phyloP scores from a whole-genome alignment of 2,329 filamentous ascomycete species.

The Curvularia hawaiiensis region DNA sequence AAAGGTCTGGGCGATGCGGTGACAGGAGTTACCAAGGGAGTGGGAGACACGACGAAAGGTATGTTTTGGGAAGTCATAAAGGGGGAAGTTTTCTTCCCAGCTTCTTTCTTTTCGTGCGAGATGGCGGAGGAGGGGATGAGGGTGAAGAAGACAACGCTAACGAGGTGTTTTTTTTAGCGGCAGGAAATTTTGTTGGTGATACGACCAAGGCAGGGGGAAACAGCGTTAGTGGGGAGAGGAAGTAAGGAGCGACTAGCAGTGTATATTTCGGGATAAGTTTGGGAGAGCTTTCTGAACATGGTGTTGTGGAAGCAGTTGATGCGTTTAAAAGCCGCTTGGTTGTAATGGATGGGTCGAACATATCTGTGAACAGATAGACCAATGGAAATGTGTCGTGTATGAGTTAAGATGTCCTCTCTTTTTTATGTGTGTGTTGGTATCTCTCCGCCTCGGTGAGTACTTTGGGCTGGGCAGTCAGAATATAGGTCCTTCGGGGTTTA shows the following conservation, averaged over 20 bases:
- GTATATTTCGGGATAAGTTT: not conserved
- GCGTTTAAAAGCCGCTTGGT: too few species aligned
- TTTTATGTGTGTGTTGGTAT: too few species aligned
- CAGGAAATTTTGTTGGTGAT: constrained; percentile 35
- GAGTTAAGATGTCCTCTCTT: too few species aligned
- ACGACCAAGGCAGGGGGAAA: constrained; percentile 36
- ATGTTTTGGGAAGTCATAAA: constrained; percentile 1
- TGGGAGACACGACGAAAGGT: constrained; percentile 46
- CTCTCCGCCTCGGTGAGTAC: too few species aligned
- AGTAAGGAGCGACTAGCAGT: too few species aligned
- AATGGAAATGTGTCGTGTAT: too few species aligned
- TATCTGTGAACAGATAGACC: too few species aligned
- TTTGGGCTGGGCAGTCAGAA: too few species aligned
- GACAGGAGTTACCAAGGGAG: constrained; percentile 38
- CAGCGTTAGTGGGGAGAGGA: constrained; percentile 12
- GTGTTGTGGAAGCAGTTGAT: too few species aligned
- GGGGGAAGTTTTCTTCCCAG: not conserved
- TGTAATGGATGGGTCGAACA: too few species aligned
- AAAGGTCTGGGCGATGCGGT: constrained; percentile 46
- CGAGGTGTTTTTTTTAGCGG: constrained; percentile 20
- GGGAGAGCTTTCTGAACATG: too few species aligned
- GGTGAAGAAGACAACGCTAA: not conserved
- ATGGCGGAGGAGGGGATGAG: not conserved
- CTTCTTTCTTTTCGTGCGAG: not conserved
- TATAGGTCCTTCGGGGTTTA: not conserved